phyloP scores from a whole-genome alignment of 164 flowering plant species.

The Taxillus chinensis region DNA sequence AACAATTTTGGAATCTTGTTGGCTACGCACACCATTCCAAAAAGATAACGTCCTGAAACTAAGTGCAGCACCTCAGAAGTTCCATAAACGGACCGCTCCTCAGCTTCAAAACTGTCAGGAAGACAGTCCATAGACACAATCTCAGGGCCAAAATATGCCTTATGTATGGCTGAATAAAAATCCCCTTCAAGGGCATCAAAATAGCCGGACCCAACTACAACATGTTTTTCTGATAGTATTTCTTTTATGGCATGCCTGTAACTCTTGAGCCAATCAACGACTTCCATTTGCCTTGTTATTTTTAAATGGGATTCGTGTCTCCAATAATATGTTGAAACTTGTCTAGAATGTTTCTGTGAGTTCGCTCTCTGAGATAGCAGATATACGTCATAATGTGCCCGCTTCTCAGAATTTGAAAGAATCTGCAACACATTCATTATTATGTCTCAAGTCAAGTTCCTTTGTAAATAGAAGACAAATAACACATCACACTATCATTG shows the following conservation, averaged over 20 bases:
- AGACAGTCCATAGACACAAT: constrained; percentile 74
- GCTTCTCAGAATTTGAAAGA: constrained; percentile 73
- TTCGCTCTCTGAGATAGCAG: constrained; percentile 45
- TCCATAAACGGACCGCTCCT: constrained; percentile 67
- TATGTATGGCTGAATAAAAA: constrained; percentile 69
- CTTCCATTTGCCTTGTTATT: constrained; percentile 53
- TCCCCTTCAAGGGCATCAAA: constrained; percentile 69
- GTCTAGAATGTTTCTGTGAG: constrained; percentile 21
- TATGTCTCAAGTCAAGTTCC: background rate
- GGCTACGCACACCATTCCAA: constrained; percentile 64
- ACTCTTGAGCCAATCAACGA: constrained; percentile 87
- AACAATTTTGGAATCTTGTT: constrained; percentile 39
- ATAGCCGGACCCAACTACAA: constrained; percentile 60
- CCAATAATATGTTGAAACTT: constrained; percentile 25
- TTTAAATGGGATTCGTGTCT: constrained; percentile 26
- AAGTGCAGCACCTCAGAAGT: constrained; percentile 85
- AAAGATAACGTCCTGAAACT: constrained; percentile 87
- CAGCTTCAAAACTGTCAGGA: constrained; percentile 94
- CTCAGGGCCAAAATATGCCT: constrained; percentile 77
- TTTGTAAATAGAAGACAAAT: background rate
- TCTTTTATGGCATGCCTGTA: constrained; percentile 68
- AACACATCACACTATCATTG: background rate
- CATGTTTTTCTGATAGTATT: constrained; percentile 51
- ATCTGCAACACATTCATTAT: constrained; percentile 43
- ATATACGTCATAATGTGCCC: constrained; percentile 67